phyloP scores from a whole-genome alignment of 1,284 basidiomycete genomes.

The Inonotus obliquus region DNA sequence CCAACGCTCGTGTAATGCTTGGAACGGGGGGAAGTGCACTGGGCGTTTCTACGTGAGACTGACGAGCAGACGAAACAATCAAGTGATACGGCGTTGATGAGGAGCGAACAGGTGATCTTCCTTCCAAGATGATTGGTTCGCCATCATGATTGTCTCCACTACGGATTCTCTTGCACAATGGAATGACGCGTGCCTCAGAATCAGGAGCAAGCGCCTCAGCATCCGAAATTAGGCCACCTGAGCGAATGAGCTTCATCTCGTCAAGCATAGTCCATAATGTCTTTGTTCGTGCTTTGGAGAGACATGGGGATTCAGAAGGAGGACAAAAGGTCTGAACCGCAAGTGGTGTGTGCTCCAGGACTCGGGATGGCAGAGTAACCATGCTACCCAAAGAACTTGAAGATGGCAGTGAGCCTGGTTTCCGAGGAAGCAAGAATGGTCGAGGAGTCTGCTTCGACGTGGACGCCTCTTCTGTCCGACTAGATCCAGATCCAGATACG shows the following conservation, averaged over 20 bases:
- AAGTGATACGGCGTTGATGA: slow-evolving; percentile 11
- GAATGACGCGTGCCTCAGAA: slow-evolving; percentile 9
- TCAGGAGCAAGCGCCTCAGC: slow-evolving; percentile 7
- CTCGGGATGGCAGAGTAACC: background rate
- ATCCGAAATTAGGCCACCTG: slow-evolving; percentile 11
- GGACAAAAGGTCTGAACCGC: background rate
- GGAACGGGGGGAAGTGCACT: background rate
- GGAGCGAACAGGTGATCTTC: slow-evolving; percentile 8
- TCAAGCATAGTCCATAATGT: slow-evolving; percentile 18
- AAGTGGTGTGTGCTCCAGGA: slow-evolving; percentile 12
- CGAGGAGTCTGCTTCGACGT: background rate
- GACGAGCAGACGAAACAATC: background rate
- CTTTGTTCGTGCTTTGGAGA: slow-evolving; percentile 14
- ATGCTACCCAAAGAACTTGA: background rate
- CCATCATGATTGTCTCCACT: slow-evolving; percentile 10
- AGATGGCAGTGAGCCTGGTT: background rate
- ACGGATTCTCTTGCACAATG: slow-evolving; percentile 13
- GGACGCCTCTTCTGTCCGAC: background rate
- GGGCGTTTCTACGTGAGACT: background rate
- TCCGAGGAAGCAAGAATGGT: background rate
- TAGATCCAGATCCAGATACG: background rate
- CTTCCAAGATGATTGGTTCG: background rate
- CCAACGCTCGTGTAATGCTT: background rate
- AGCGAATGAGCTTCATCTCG: slow-evolving; percentile 16
- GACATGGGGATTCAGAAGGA: slow-evolving; percentile 11